Conservation (phyloP, 768 basidiomycete species). For the Serendipita indica region DNA sequence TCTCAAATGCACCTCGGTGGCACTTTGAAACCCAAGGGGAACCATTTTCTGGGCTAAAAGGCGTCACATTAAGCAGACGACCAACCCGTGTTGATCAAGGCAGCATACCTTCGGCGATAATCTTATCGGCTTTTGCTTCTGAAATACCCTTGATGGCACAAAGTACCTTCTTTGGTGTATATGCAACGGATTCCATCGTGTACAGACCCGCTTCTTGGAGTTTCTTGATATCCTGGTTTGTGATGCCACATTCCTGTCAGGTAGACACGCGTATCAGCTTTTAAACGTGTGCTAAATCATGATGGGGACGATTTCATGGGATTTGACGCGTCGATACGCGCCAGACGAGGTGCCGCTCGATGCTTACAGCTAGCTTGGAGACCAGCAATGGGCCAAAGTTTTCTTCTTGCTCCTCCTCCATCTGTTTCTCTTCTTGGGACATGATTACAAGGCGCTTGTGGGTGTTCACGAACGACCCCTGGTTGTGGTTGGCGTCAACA, state of each 20-base stretch:
- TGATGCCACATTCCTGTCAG: conserved; percentile 74
- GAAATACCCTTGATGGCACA: conserved; percentile 91
- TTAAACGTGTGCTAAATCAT: not conserved
- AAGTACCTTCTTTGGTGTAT: conserved; percentile 87
- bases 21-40: conserved; percentile 94
- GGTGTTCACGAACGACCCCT: not conserved
- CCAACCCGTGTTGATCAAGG: conserved; percentile 11
- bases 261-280: not conserved
- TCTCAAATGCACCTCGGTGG: conserved; percentile 91
- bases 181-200: conserved; percentile 91
- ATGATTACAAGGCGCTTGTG: conserved; percentile 24
- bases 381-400: conserved; percentile 74
- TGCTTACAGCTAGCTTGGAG: conserved; percentile 36
- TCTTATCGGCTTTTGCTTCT: conserved; percentile 95
- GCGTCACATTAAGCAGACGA: not conserved
- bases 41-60: conserved; percentile 79
- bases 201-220: conserved; percentile 80
- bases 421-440: conserved; percentile 41
- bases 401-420: conserved; percentile 36
- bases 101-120: conserved; percentile 66
- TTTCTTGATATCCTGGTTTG: conserved; percentile 86
- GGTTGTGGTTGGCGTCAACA: not conserved
- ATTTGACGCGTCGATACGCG: not conserved
- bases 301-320: not conserved
- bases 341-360: not conserved